phyloP scores from a whole-genome alignment of 148 eudicot genomes.

The Dysphania ambrosioides region DNA sequence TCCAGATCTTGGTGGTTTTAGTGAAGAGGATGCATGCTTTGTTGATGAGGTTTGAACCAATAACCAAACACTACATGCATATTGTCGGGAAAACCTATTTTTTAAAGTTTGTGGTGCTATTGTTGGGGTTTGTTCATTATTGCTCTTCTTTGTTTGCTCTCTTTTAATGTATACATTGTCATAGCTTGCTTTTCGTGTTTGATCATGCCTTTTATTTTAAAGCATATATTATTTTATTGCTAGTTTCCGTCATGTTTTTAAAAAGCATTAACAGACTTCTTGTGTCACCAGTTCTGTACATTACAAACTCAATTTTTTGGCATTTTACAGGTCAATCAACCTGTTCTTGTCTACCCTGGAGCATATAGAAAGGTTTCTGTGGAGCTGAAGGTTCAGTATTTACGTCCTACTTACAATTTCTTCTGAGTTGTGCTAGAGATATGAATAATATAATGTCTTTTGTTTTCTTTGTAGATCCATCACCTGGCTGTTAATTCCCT shows the following conservation, averaged over 20 bases:
- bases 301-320: neutral
- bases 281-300: neutral
- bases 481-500: slow-evolving; percentile 90
- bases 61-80: neutral
- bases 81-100: neutral
- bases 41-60: slow-evolving; percentile 69
- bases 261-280: slow-evolving; percentile 5
- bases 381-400: slow-evolving; percentile 78
- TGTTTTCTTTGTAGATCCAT: slow-evolving; percentile 60
- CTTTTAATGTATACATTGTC: neutral
- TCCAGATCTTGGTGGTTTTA: slow-evolving; percentile 90
- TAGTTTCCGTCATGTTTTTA: no score
- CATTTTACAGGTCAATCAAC: slow-evolving; percentile 70
- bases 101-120: neutral
- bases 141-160: neutral
- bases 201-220: no score
- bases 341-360: slow-evolving; percentile 80
- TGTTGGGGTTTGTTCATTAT: no score
- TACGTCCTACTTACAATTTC: neutral
- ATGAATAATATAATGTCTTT: neutral
- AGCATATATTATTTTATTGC: no score
- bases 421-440: neutral
- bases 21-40: slow-evolving; percentile 69
- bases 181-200: no score
- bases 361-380: slow-evolving; percentile 87